Conservation (phyloP, 2,329 filamentous ascomycete genomes). For the Allantophomopsis cytisporea region DNA sequence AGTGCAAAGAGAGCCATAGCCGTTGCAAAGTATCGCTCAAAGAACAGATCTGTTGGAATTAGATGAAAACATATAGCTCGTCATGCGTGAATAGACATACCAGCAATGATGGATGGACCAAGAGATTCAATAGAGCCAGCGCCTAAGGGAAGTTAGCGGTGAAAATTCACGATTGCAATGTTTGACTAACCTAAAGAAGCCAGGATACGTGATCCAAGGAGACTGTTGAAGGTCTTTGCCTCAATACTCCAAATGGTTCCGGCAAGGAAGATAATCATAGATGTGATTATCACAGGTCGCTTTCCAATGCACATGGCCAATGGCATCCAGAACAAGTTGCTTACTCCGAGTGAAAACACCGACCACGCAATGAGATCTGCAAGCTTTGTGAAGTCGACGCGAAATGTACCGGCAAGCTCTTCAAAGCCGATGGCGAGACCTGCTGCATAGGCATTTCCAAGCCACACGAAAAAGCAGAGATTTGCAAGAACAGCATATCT, state of each 20-base stretch:
- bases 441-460: constrained; percentile 5
- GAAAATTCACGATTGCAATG: no score
- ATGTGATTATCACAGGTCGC: no score
- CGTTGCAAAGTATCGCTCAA: constrained; percentile 3
- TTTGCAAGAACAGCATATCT: constrained; percentile 7
- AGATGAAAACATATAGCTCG: no score
- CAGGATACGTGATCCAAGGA: no score
- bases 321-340: constrained; percentile 4
- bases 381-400: constrained; percentile 4
- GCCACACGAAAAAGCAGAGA: constrained; percentile 8
- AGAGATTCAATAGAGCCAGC: no score
- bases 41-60: constrained; percentile 6
- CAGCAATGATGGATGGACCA: no score
- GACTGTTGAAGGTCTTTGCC: no score
- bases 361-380: constrained; percentile 8
- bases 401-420: constrained; percentile 7
- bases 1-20: constrained; percentile 20
- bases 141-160: no score
- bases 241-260: no score
- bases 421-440: constrained; percentile 8
- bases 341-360: constrained; percentile 9
- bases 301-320: constrained; percentile 17
- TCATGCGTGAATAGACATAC: no score
- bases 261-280: no score
- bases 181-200: no score